A percentile compares a stretch with the other conserved stretches of the same genome.
Conservation (phyloP, 306 rosid species). For the Dryas alaskensis region DNA sequence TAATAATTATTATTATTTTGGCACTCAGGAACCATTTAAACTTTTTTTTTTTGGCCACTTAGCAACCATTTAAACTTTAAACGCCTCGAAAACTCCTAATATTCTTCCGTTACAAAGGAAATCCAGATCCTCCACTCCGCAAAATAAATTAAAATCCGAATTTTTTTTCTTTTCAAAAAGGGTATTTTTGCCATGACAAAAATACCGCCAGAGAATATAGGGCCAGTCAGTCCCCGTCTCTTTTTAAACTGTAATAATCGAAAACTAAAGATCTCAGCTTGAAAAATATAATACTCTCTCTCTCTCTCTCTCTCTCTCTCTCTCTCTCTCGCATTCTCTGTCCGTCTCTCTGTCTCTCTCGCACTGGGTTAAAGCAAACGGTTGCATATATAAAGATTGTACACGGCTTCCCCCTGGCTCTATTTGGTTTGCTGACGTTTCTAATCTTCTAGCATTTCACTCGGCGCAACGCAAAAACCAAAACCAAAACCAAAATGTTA, state of each 20-base stretch:
- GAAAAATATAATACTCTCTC: no score
- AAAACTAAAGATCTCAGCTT: not conserved
- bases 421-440: not conserved
- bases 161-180: not conserved
- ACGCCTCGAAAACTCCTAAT: no score
- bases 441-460: not conserved
- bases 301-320: not conserved
- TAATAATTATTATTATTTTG: no score
- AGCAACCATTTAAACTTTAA: no score
- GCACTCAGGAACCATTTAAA: no score
- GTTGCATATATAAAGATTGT: not conserved
- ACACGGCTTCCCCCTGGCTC: not conserved
- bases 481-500: conserved; percentile 38
- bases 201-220: not conserved
- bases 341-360: not conserved
- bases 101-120: no score
- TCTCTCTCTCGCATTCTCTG: not conserved
- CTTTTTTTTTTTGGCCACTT: no score
- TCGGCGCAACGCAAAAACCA: conserved; percentile 12
- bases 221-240: not conserved
- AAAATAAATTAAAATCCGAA: not conserved
- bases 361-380: not conserved
- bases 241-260: not conserved
- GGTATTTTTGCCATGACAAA: not conserved
- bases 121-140: no score